Evolutionary conservation across 768 basidiomycete species (phyloP).

Genomic region (Termitomyces sp.): DNA sequence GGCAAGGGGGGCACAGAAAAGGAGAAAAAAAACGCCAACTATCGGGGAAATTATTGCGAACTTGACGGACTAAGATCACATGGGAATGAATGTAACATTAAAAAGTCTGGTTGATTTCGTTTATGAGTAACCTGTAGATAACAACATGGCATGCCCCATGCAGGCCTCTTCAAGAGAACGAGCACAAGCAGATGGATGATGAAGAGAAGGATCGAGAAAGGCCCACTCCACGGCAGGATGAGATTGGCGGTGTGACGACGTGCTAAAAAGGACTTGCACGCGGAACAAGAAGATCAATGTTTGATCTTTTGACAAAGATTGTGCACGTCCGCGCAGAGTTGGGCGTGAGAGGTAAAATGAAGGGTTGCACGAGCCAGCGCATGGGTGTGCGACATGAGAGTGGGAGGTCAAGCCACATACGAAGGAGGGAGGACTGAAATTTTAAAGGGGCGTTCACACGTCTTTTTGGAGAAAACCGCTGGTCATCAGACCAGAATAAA

Average conservation of each 20-base stretch:
- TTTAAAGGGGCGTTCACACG: slow-evolving; percentile 5
- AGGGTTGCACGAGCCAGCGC: not conserved
- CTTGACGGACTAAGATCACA: not conserved
- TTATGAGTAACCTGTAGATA: not conserved
- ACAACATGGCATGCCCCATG: not conserved
- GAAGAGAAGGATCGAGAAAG: not conserved
- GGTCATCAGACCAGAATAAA: slow-evolving; percentile 8
- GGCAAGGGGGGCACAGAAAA: not conserved
- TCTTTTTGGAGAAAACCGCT: not conserved
- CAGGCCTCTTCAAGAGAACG: not conserved
- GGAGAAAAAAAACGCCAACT: not conserved
- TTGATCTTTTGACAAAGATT: not conserved
- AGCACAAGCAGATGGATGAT: not conserved
- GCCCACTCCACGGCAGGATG: not conserved
- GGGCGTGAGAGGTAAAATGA: slow-evolving; percentile 13
- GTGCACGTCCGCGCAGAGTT: slow-evolving; percentile 1
- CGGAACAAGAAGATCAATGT: not conserved
- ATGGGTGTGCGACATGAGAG: slow-evolving; percentile 14
- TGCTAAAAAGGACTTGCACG: not conserved
- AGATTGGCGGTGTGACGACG: not conserved
- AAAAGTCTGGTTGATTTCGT: not conserved
- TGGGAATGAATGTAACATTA: not conserved
- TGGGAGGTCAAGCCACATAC: slow-evolving; percentile 15
- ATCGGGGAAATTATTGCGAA: not conserved
- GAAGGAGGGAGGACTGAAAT: not conserved